phyloP scores from a whole-genome alignment of 306 rosid species.

The Casuarina glauca region DNA sequence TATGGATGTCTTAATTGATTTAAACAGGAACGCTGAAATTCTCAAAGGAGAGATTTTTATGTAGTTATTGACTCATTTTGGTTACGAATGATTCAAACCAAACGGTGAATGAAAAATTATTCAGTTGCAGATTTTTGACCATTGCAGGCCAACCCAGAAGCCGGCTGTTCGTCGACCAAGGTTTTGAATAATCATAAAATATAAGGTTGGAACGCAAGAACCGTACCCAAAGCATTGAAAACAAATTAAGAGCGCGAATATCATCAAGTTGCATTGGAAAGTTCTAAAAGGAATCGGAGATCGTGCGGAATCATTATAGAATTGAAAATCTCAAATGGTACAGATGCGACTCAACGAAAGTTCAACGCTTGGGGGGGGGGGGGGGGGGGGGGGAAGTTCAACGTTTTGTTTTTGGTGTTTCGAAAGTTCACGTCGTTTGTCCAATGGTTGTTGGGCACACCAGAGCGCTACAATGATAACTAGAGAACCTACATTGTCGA shows the following conservation, averaged over 20 bases:
- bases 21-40: too few species aligned
- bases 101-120: constrained; percentile 34
- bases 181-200: constrained; percentile 19
- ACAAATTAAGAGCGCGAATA: constrained; percentile 17
- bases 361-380: not conserved
- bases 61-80: too few species aligned
- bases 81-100: not conserved
- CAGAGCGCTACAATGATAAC: not conserved
- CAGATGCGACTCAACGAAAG: too few species aligned
- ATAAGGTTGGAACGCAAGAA: not conserved
- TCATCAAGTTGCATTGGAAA: constrained; percentile 3
- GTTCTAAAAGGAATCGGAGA: not conserved
- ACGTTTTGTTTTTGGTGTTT: not conserved
- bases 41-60: too few species aligned
- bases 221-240: constrained; percentile 4
- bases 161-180: constrained; percentile 35
- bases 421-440: too few species aligned
- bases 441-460: too few species aligned
- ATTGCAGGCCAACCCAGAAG: constrained; percentile 43
- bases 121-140: constrained; percentile 46
- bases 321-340: too few species aligned
- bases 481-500: not conserved
- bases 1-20: too few species aligned
- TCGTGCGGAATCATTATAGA: too few species aligned
- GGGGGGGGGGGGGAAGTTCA: constrained; percentile 13